These are phyloP conservation scores for Madurella mycetomatis DNA, from an alignment of 2,329 filamentous ascomycete genomes.

Conservation along the genomic window DNA sequence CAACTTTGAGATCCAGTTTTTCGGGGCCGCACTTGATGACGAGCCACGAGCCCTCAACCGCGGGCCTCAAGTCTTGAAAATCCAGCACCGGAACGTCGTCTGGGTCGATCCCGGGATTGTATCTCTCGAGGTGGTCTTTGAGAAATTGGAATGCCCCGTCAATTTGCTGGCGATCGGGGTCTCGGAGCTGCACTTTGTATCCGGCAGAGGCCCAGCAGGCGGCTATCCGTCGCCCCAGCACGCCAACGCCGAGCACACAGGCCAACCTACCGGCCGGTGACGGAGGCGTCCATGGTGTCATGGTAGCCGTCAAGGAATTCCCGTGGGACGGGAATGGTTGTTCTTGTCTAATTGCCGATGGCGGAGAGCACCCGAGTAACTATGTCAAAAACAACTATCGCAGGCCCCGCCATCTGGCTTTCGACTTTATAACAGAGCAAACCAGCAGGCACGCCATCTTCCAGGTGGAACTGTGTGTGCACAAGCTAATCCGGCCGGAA, in stretches of 20 bases:
- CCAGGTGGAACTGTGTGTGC: too few species aligned
- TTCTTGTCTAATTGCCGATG: too few species aligned
- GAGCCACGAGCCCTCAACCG: slow-evolving; percentile 46
- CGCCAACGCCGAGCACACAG: slow-evolving; percentile 38
- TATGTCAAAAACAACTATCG: too few species aligned
- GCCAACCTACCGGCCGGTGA: slow-evolving; percentile 29
- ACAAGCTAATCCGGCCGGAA: too few species aligned
- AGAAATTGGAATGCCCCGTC: too few species aligned
- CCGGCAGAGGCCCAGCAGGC: slow-evolving; percentile 40
- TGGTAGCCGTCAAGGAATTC: background rate
- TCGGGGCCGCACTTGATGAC: slow-evolving; percentile 48
- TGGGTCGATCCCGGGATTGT: slow-evolving; percentile 20
- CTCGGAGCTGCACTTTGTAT: slow-evolving; percentile 40
- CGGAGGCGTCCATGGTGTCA: slow-evolving; percentile 12
- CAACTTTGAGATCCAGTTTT: slow-evolving; percentile 38
- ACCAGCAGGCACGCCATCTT: too few species aligned
- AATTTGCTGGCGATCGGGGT: slow-evolving; percentile 19
- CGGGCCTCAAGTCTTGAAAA: slow-evolving; percentile 34
- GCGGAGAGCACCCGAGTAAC: too few species aligned
- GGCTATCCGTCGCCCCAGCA: slow-evolving; percentile 39
- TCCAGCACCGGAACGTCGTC: slow-evolving; percentile 15
- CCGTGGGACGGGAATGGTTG: too few species aligned
- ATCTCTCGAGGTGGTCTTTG: too few species aligned
- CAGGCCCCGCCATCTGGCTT: too few species aligned
- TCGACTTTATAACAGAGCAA: too few species aligned